Base-by-base conservation (phyloP, 2,329 filamentous ascomycete genomes). In the Cladorrhinum sp. region DNA sequence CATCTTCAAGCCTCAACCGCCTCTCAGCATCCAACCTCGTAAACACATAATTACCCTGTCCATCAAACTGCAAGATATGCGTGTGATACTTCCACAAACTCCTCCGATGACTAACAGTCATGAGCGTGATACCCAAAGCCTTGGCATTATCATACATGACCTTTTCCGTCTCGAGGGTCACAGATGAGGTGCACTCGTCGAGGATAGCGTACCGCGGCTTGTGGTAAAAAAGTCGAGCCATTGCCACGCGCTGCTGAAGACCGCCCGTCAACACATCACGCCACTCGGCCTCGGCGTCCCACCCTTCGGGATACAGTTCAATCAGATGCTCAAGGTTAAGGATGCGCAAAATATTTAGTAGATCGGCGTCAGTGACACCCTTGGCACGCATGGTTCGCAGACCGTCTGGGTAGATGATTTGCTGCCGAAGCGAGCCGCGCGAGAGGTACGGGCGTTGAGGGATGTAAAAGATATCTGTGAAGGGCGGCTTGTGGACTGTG, bases 101-200 rank as follows among this genome's bases (percentile, higher is more conserved):
- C 64, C 92, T 81, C 8, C 95, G 81, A 74, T 99, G 95, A 65
- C 88, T 92, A 23, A 99, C 95, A 0, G 95, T 99, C 91, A 99
- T 97, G 64, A 99, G 82, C 0, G 95, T 98, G 69, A 97, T 95
- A 2, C 91, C 92, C 18, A 97, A 77, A 18, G 85, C 82, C 81
- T 99, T 98, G 55, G 95, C 95, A 58, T 92, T 93, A 68, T 97
- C 93, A 75, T 99, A 99, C 92, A 99, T 98, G 72, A 92, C 84
- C 72, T 92, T 89, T 72, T 99, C 95, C 62, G 93, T 92, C 68
- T 98, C 93, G 25, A 97, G 82, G 16, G 96, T 97, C n/a, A 99
- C 92, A 56, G 87, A 92, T 59, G 89, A 93, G 6, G 95, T 99
- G 76, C 95, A 99, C 77, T 99, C 95, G 73, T 99, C 95, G 38